Percentiles rank a stretch among this genome's conserved stretches.
These are phyloP conservation scores for Leccinum angustisporum DNA, from an alignment of 1,284 basidiomycete genomes.

Conservation along the genomic window DNA sequence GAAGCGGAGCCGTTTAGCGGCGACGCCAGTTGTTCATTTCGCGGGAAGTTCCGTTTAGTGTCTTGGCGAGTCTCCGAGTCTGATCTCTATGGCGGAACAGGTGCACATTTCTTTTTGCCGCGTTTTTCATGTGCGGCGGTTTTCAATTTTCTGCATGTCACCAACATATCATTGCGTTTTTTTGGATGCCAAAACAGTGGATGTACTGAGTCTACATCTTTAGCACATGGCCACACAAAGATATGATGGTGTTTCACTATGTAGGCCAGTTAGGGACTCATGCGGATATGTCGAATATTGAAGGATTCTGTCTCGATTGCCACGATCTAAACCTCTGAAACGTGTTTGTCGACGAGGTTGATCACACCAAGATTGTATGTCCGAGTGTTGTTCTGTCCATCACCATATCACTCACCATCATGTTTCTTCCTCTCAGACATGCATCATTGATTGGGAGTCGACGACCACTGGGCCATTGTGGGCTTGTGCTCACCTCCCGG, in stretches of 20 bases:
- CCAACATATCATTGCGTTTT: too few species aligned
- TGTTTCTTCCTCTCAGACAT: slow-evolving; percentile 49
- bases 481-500: slow-evolving; percentile 76
- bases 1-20: background rate
- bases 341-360: slow-evolving; percentile 70
- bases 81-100: too few species aligned
- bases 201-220: too few species aligned
- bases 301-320: slow-evolving; percentile 72
- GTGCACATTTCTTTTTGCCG: too few species aligned
- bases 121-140: too few species aligned
- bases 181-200: too few species aligned
- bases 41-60: background rate
- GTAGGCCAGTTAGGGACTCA: slow-evolving; percentile 38
- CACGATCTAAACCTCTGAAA: slow-evolving; percentile 81
- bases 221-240: too few species aligned
- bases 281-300: slow-evolving; percentile 29
- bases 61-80: too few species aligned
- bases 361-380: slow-evolving; percentile 67
- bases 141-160: too few species aligned
- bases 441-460: slow-evolving; percentile 84
- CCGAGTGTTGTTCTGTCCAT: background rate
- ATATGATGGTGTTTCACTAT: too few species aligned
- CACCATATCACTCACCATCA: background rate
- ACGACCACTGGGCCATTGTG: slow-evolving; percentile 80
- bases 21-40: too few species aligned